phyloP scores from a whole-genome alignment of 495 filamentous ascomycete species.

The Hapsidospora chrysogenum region DNA sequence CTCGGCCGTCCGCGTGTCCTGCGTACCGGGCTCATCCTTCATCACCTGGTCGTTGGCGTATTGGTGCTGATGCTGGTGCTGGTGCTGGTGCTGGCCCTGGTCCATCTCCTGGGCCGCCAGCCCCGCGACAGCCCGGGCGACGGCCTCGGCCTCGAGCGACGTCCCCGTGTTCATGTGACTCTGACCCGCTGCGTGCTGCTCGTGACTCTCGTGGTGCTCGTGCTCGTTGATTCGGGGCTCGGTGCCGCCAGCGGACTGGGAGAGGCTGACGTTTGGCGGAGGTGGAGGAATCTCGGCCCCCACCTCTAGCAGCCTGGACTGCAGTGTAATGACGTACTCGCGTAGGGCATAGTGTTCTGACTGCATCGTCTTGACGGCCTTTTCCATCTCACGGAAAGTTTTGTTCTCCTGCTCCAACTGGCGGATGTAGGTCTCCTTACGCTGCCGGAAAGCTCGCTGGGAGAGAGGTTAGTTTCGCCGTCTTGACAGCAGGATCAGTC shows the following conservation, averaged over 20 bases:
- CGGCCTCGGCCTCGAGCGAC: too few relatives aligned
- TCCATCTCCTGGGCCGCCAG: constrained; percentile 4
- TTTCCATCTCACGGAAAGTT: constrained; percentile 50
- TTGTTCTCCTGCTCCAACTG: constrained; percentile 84
- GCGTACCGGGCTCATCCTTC: neutral
- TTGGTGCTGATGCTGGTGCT: neutral
- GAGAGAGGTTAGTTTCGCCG: constrained; percentile 1
- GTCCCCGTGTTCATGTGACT: too few relatives aligned
- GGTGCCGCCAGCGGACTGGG: too few relatives aligned
- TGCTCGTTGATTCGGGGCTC: constrained; percentile 14
- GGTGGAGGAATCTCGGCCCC: constrained; percentile 73
- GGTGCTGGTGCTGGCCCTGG: neutral
- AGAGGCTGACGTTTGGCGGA: too few relatives aligned
- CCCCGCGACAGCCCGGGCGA: constrained; percentile 19
- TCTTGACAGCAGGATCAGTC: neutral
- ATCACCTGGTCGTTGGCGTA: neutral
- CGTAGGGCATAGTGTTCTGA: constrained; percentile 78
- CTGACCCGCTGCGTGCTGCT: too few relatives aligned
- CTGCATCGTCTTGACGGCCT: constrained; percentile 56
- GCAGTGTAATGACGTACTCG: constrained; percentile 81
- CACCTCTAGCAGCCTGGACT: constrained; percentile 71
- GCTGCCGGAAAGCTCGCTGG: constrained; percentile 89
- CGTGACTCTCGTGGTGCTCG: constrained; percentile 5
- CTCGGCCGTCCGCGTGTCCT: too few relatives aligned
- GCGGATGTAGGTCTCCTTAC: constrained; percentile 96